Evolutionary conservation across 2,329 filamentous ascomycete genomes (phyloP).

Genomic region (Torrubiella hemipterigena): DNA sequence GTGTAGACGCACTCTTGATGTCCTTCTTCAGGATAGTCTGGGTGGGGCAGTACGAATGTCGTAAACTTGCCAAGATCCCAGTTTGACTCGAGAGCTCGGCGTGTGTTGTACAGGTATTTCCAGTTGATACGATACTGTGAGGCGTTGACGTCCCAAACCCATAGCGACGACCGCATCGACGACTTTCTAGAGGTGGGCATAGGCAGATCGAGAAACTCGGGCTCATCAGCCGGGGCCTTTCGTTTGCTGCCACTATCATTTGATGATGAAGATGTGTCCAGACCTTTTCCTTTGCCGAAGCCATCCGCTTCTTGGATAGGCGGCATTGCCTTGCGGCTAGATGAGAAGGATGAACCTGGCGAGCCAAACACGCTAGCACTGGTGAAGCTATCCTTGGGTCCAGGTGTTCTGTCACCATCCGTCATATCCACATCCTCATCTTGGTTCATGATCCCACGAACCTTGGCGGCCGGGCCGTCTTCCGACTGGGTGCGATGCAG

Average conservation of each 20-base stretch:
- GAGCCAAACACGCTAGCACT: slow-evolving; percentile 22
- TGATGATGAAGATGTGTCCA: slow-evolving; percentile 16
- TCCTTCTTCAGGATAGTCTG: slow-evolving; percentile 64
- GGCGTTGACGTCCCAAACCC: slow-evolving; percentile 35
- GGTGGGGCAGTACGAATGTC: slow-evolving; percentile 87
- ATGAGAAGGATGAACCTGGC: slow-evolving; percentile 18
- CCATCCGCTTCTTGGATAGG: slow-evolving; percentile 17
- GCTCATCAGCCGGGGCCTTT: slow-evolving; percentile 21
- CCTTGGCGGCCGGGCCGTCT: slow-evolving; percentile 41
- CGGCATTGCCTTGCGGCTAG: slow-evolving; percentile 12
- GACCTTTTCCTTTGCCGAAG: slow-evolving; percentile 14
- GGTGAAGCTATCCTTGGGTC: slow-evolving; percentile 12
- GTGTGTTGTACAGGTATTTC: slow-evolving; percentile 86
- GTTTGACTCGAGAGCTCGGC: slow-evolving; percentile 74
- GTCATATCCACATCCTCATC: slow-evolving; percentile 39
- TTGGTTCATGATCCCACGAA: slow-evolving; percentile 37
- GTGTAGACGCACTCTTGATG: slow-evolving; percentile 93
- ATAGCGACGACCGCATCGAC: slow-evolving; percentile 33
- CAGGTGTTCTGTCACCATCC: slow-evolving; percentile 19
- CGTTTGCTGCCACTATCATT: slow-evolving; percentile 21
- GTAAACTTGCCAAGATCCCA: slow-evolving; percentile 75
- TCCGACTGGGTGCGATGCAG: slow-evolving; percentile 31
- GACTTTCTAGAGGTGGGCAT: slow-evolving; percentile 15
- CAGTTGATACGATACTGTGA: slow-evolving; percentile 64
- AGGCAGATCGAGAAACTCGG: slow-evolving; percentile 18